Evolutionary conservation across 1,284 basidiomycete species (phyloP).

Genomic region (Puccinia sorghi): DNA sequence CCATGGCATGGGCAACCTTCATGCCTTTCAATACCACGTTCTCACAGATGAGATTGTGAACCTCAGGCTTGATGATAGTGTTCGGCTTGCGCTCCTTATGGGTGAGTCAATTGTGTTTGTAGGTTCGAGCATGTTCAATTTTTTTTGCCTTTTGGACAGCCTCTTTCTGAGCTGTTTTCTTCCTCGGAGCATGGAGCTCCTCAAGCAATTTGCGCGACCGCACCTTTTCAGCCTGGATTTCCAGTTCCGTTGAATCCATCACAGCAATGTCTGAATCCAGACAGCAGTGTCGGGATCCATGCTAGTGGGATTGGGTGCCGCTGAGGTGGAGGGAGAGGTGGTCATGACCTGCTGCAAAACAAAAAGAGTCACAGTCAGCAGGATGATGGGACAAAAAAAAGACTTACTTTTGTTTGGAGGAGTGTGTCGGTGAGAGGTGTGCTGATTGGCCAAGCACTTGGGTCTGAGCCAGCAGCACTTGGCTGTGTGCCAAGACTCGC

Average conservation of each 20-base stretch:
- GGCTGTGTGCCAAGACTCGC: conserved; percentile 5
- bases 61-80: not conserved
- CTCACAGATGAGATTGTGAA: not conserved
- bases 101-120: not conserved
- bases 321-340: not conserved
- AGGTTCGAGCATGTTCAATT: not conserved
- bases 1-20: not conserved
- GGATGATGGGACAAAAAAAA: not conserved
- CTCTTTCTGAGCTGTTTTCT: not conserved
- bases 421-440: not conserved
- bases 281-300: too few species aligned
- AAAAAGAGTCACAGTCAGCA: not conserved
- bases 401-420: not conserved
- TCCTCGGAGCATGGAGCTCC: not conserved
- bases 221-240: not conserved
- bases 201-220: not conserved
- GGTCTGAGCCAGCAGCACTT: not conserved
- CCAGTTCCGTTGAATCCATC: not conserved
- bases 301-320: not conserved
- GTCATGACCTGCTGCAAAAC: not conserved
- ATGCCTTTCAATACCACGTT: not conserved
- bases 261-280: not conserved
- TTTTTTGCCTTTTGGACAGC: not conserved
- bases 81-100: conserved; percentile 12
- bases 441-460: conserved; percentile 7